phyloP scores from a whole-genome alignment of 768 basidiomycete species.

The Pulveroboletus frians region DNA sequence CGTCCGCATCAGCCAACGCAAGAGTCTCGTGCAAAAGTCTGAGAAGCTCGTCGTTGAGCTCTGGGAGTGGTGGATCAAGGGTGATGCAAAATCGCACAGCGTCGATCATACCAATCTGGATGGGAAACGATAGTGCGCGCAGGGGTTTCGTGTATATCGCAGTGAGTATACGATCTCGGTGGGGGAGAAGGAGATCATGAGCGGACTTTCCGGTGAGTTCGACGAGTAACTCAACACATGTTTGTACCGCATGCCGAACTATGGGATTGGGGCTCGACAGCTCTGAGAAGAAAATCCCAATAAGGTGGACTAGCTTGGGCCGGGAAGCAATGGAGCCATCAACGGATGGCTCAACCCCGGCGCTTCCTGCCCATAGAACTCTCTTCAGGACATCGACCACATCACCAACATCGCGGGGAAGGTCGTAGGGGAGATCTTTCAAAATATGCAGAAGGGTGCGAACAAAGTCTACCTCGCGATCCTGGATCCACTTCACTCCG shows the following conservation, averaged over 20 bases:
- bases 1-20: slow-evolving; percentile 93
- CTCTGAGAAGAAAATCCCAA: slow-evolving; percentile 84
- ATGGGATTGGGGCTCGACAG: slow-evolving; percentile 80
- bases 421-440: slow-evolving; percentile 89
- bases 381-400: slow-evolving; percentile 71
- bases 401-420: slow-evolving; percentile 75
- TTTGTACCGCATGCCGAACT: slow-evolving; percentile 80
- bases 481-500: slow-evolving; percentile 72
- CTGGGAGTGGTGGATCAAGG: slow-evolving; percentile 83
- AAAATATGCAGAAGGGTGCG: slow-evolving; percentile 87
- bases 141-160: slow-evolving; percentile 96
- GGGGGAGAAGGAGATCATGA: slow-evolving; percentile 73
- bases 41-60: slow-evolving; percentile 87
- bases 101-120: slow-evolving; percentile 98
- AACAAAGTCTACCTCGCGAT: slow-evolving; percentile 85
- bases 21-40: slow-evolving; percentile 90
- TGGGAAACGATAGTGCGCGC: slow-evolving; percentile 87
- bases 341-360: slow-evolving; percentile 40
- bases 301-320: slow-evolving; percentile 60
- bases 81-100: slow-evolving; percentile 92
- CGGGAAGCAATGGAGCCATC: slow-evolving; percentile 42
- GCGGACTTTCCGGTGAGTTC: slow-evolving; percentile 66
- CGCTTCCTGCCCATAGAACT: slow-evolving; percentile 58
- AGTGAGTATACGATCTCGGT: slow-evolving; percentile 82
- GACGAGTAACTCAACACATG: slow-evolving; percentile 73